Conservation (phyloP, 768 basidiomycete species). For the Mycena crocata region DNA sequence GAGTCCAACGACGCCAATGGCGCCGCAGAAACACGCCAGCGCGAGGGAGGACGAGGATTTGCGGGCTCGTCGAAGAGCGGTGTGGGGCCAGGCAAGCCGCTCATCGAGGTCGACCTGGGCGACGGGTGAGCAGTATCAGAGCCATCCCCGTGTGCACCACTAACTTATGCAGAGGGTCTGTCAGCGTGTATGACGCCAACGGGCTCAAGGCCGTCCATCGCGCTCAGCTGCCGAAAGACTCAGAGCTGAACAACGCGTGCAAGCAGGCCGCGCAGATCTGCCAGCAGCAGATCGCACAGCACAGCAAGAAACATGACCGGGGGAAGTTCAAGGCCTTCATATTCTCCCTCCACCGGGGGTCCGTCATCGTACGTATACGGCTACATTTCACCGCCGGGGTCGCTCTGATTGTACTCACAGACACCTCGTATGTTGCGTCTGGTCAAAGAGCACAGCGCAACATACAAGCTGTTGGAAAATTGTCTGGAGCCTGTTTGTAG, state of each 20-base stretch:
- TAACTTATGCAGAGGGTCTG: too few relatives aligned
- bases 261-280: not conserved
- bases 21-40: too few relatives aligned
- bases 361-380: not conserved
- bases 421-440: not conserved
- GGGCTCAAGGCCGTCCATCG: conserved; percentile 3
- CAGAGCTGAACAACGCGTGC: not conserved
- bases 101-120: too few relatives aligned
- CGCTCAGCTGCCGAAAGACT: not conserved
- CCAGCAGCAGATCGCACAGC: not conserved
- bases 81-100: too few relatives aligned
- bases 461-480: too few relatives aligned
- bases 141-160: too few relatives aligned
- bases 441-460: too few relatives aligned
- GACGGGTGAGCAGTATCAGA: too few relatives aligned
- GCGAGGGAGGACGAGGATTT: too few relatives aligned
- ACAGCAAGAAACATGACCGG: not conserved
- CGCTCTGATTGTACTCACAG: not conserved
- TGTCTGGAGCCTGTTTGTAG: not conserved
- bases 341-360: not conserved
- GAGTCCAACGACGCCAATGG: too few relatives aligned
- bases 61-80: too few relatives aligned
- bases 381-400: too few relatives aligned
- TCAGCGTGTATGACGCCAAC: not conserved
- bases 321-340: not conserved